Evolutionary conservation across 371 early-diverging fungal species (phyloP), one percentile per base, ranked within the genome.

Genomic region (Mortierella sp.): DNA sequence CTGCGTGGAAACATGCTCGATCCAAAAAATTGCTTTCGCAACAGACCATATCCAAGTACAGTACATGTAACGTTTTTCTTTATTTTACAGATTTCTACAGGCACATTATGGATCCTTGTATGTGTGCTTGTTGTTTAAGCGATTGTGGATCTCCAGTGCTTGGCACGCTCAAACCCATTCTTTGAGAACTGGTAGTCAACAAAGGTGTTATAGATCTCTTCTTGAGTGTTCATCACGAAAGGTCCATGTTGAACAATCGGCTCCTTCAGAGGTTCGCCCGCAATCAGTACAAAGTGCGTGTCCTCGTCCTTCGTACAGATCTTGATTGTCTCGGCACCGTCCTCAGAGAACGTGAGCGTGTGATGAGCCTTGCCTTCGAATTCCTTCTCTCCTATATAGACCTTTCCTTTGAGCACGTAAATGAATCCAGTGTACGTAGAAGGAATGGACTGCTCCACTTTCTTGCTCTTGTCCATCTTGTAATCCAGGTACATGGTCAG

Each of bases 401-500:
- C 84, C 6, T 67, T 70, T 9, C 92, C 93, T 17, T 70, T 28
- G n/a, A 93, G 79, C 11, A 87, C 87, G 56, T 91, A 91, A 41
- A 88, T 82, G 60, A 92, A 91, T 5, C 84, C 87, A 53, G 81
- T 83, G 65, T 78, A 91, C 5, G 70, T 79, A 26, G 75, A 80
- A 27, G 90, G 90, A 23, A 92, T 85, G 0, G 54, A 44, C 59
- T 86, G 89, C 39, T 84, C 70, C 44, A 80, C 79, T 12, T 64
- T 81, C 64, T 82, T 85, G 26, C 82, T 81, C 55, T 82, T 80
- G 32, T 67, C 60, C 78, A 92, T 56, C 57, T 81, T 80, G 46
- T 90, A 82, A 67, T 93, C 91, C 50, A 93, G 82, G 70, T 89
- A 91, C 84, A 85, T 84, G 24, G 89, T 89, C 3, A 92, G 92